Percentiles rank a stretch among this genome's conserved stretches.
These are phyloP conservation scores for Pneumocystis sp. DNA, from an alignment of 1,139 yeast genomes.

Conservation along the genomic window DNA sequence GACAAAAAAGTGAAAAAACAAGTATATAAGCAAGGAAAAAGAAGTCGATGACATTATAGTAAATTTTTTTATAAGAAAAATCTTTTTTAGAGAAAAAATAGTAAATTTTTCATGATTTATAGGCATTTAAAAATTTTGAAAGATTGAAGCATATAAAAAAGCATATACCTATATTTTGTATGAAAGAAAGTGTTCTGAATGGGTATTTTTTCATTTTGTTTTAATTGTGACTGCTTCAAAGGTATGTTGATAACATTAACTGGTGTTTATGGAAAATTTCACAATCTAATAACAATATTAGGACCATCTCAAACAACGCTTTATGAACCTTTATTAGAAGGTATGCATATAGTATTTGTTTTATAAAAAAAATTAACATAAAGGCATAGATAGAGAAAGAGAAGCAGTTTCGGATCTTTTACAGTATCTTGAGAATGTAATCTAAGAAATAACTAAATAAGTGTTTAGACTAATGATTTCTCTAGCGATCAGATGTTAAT, in stretches of 20 bases:
- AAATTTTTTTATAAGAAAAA: background rate
- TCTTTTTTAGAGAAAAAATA: background rate
- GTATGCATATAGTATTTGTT: background rate
- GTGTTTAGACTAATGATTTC: background rate
- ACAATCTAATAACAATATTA: background rate
- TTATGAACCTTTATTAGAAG: slow-evolving; percentile 47
- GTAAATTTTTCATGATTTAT: background rate
- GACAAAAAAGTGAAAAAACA: too few relatives aligned
- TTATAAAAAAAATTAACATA: background rate
- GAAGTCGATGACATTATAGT: background rate
- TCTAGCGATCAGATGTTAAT: slow-evolving; percentile 55
- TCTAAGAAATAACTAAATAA: slow-evolving; percentile 15
- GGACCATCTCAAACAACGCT: slow-evolving; percentile 26
- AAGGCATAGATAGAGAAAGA: slow-evolving; percentile 60
- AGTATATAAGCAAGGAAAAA: background rate
- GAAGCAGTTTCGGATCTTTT: slow-evolving; percentile 86
- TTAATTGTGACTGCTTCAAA: background rate
- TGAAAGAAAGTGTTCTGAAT: background rate
- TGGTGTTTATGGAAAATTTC: background rate
- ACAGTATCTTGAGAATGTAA: slow-evolving; percentile 69
- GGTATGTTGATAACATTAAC: background rate
- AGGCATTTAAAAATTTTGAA: background rate
- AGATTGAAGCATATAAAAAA: background rate
- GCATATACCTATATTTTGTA: background rate
- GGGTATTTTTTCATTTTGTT: background rate